Evolutionary conservation across 306 rosid species (phyloP).

Genomic region (Cucumis hystrix): DNA sequence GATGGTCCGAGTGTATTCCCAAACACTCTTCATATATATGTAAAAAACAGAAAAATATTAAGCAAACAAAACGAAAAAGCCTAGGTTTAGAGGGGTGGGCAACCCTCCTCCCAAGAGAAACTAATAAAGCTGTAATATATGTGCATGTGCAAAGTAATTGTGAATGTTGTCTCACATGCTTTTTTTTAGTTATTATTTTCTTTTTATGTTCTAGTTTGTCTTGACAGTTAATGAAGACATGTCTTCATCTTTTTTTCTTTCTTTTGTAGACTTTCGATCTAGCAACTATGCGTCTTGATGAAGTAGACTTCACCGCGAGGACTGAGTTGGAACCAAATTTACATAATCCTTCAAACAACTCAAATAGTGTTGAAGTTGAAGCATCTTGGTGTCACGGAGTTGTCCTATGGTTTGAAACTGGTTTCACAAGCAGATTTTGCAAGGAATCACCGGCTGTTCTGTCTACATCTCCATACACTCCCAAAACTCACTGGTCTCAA

Average conservation of each 20-base stretch:
- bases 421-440: constrained; percentile 85
- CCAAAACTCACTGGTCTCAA: constrained; percentile 76
- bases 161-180: neutral
- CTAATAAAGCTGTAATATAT: neutral
- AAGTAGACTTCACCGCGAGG: constrained; percentile 74
- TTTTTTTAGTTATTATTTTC: neutral
- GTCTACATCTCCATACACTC: constrained; percentile 71
- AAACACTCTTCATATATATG: neutral
- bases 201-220: neutral
- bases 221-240: neutral
- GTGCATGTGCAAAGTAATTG: neutral
- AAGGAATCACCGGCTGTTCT: constrained; percentile 46
- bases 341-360: constrained; percentile 6
- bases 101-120: no score
- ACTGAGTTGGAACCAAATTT: constrained; percentile 49
- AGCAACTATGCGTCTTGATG: constrained; percentile 67
- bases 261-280: constrained; percentile 56
- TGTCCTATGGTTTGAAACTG: constrained; percentile 87
- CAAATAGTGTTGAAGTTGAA: constrained; percentile 16
- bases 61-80: no score
- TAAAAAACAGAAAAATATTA: no score
- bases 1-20: neutral
- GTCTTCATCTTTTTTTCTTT: neutral
- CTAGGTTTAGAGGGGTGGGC: no score
- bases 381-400: constrained; percentile 57